A percentile compares a stretch with the other conserved stretches of the same genome.
phyloP scores from a whole-genome alignment of 306 rosid genomes.

The Trifolium repens region DNA sequence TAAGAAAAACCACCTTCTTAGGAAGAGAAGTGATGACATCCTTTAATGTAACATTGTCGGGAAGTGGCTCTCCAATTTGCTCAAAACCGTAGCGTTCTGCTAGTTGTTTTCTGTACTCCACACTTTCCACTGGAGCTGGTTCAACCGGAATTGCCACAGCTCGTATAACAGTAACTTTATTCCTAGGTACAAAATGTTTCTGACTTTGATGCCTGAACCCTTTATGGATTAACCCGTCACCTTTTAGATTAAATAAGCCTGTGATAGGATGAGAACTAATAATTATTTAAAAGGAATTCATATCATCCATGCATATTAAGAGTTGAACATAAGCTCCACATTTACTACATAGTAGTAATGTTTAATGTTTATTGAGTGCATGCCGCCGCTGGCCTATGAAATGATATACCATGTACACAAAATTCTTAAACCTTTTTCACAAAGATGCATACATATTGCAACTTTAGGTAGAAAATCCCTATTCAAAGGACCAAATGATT shows the following conservation, averaged over 20 bases:
- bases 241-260: slow-evolving; percentile 55
- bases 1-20: slow-evolving; percentile 60
- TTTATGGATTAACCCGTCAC: slow-evolving; percentile 48
- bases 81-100: slow-evolving; percentile 81
- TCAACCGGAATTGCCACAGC: slow-evolving; percentile 80
- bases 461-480: too few species aligned
- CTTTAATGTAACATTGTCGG: slow-evolving; percentile 71
- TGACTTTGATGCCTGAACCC: slow-evolving; percentile 49
- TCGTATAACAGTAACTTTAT: slow-evolving; percentile 51
- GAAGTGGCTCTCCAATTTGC: slow-evolving; percentile 83
- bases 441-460: neutral
- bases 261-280: slow-evolving; percentile 43
- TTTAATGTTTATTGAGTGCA: neutral
- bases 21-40: slow-evolving; percentile 84
- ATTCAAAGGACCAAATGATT: too few species aligned
- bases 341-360: neutral
- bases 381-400: neutral
- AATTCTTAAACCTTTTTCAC: neutral
- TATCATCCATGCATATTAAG: neutral
- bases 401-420: neutral
- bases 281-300: slow-evolving; percentile 25
- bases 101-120: slow-evolving; percentile 67
- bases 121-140: slow-evolving; percentile 58
- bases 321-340: neutral
- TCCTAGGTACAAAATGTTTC: slow-evolving; percentile 43